A percentile compares a stretch with the other conserved stretches of the same genome.
phyloP scores from a whole-genome alignment of 805 yeast genomes.

The Schwanniomyces polymorphus region DNA sequence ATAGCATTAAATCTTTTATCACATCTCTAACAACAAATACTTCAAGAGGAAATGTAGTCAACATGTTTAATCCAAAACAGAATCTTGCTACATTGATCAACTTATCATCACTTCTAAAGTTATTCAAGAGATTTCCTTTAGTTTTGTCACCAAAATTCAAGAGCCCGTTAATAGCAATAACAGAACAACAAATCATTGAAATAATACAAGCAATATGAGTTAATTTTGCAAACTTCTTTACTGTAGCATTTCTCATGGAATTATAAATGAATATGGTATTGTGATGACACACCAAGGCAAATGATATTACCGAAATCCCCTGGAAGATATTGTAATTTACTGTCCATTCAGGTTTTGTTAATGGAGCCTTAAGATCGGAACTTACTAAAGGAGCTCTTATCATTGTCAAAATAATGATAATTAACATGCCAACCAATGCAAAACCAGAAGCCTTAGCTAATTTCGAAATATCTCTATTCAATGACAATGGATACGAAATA shows the following conservation, averaged over 20 bases:
- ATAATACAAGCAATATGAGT: slow-evolving; percentile 84
- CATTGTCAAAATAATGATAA: slow-evolving; percentile 73
- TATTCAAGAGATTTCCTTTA: slow-evolving; percentile 85
- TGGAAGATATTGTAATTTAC: slow-evolving; percentile 72
- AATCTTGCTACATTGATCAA: slow-evolving; percentile 84
- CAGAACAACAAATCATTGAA: slow-evolving; percentile 74
- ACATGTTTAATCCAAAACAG: slow-evolving; percentile 89
- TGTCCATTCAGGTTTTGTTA: slow-evolving; percentile 47
- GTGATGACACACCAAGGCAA: slow-evolving; percentile 95
- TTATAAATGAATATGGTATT: slow-evolving; percentile 88
- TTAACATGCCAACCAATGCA: slow-evolving; percentile 81
- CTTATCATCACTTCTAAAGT: slow-evolving; percentile 73
- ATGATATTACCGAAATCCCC: slow-evolving; percentile 91
- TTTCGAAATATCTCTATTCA: slow-evolving; percentile 77
- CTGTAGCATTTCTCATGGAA: slow-evolving; percentile 73
- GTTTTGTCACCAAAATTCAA: slow-evolving; percentile 73
- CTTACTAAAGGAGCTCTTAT: slow-evolving; percentile 68
- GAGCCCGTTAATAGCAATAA: slow-evolving; percentile 80
- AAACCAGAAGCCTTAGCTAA: slow-evolving; percentile 85
- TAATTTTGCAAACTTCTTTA: slow-evolving; percentile 69
- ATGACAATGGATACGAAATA: slow-evolving; percentile 79
- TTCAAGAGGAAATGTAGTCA: slow-evolving; percentile 89
- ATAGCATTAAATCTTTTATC: slow-evolving; percentile 57
- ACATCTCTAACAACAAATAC: slow-evolving; percentile 90
- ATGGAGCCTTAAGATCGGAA: slow-evolving; percentile 45